Conservation (phyloP, 495 filamentous ascomycete genomes). For the Hyaloscypha variabilis region DNA sequence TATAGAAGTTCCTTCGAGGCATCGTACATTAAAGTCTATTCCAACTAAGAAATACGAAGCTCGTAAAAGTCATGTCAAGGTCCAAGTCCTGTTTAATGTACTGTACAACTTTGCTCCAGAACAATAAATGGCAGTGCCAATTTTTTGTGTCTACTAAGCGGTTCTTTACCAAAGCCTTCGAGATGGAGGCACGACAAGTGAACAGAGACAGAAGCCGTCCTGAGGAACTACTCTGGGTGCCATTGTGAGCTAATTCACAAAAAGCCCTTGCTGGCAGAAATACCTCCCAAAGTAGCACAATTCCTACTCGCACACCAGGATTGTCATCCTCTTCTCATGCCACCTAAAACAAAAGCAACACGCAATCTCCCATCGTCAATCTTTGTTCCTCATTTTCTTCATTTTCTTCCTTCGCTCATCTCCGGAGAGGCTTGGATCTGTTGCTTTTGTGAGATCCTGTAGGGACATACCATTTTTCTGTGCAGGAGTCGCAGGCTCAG, state of each 20-base stretch:
- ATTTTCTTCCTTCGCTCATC: slow-evolving; percentile 61
- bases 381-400: slow-evolving; percentile 54
- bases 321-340: background rate
- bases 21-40: too few species aligned
- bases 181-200: background rate
- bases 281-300: too few species aligned
- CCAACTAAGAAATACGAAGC: too few species aligned
- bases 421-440: background rate
- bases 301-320: background rate
- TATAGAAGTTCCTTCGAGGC: too few species aligned
- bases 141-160: too few species aligned
- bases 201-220: background rate
- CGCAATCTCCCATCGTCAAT: background rate
- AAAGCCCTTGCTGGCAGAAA: background rate
- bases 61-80: too few species aligned
- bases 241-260: background rate
- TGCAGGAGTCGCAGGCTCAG: background rate
- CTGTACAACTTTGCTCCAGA: too few species aligned
- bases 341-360: background rate
- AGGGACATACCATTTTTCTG: background rate
- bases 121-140: too few species aligned
- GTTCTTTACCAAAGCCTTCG: too few species aligned
- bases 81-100: too few species aligned
- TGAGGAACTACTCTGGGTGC: background rate
- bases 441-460: background rate